These are phyloP conservation scores for Globisporangium cederbergense DNA, from an alignment of 352 stramenopile genomes.

Conservation along the genomic window DNA sequence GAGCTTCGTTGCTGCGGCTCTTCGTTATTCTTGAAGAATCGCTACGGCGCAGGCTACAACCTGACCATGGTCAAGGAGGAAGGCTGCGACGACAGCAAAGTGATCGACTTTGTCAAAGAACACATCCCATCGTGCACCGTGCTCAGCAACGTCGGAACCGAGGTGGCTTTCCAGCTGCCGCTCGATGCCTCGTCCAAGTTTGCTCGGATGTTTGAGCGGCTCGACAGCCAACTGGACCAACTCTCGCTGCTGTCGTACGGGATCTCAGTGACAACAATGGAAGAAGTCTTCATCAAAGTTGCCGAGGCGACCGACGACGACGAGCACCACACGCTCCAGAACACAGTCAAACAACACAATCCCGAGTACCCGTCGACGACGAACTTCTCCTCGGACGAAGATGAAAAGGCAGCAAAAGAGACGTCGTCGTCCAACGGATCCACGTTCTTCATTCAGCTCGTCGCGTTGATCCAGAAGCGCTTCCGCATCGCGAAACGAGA, in stretches of 20 bases:
- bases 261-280: conserved; percentile 89
- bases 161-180: conserved; percentile 79
- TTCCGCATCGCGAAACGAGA: conserved; percentile 86
- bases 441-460: conserved; percentile 78
- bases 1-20: conserved; percentile 44
- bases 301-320: conserved; percentile 50
- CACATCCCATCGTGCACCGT: conserved; percentile 48
- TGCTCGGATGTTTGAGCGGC: conserved; percentile 58
- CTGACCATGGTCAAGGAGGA: conserved; percentile 33
- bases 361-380: conserved; percentile 5
- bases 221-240: conserved; percentile 40
- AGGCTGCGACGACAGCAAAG: conserved; percentile 22
- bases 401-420: conserved; percentile 9
- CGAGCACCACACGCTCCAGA: conserved; percentile 49
- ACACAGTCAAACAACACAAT: conserved; percentile 10
- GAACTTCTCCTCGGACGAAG: conserved; percentile 27
- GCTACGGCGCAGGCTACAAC: conserved; percentile 40
- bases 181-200: conserved; percentile 55
- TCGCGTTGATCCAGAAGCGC: conserved; percentile 82
- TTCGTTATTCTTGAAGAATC: conserved; percentile 77
- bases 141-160: conserved; percentile 71
- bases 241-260: conserved; percentile 62
- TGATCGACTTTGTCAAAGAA: conserved; percentile 39
- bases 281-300: conserved; percentile 91
- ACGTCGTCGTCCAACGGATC: background rate